Conservation (phyloP, 202 grass and related monocot genomes). For the Carex arenaria region DNA sequence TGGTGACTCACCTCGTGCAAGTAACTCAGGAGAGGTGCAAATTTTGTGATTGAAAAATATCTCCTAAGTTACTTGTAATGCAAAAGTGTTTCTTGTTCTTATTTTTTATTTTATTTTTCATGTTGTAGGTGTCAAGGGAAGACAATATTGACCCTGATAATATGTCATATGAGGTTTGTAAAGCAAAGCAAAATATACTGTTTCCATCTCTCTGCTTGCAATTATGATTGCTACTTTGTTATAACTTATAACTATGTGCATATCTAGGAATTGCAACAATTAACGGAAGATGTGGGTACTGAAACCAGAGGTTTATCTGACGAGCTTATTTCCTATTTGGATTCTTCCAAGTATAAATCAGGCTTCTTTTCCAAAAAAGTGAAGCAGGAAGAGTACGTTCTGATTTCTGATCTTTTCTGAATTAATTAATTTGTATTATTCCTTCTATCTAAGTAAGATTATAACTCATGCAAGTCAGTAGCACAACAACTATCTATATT, state of each 20-base stretch:
- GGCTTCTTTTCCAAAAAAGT: slow-evolving; percentile 67
- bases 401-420: slow-evolving; percentile 16
- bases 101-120: neutral
- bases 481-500: neutral
- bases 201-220: slow-evolving; percentile 2
- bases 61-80: neutral
- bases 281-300: slow-evolving; percentile 61
- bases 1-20: slow-evolving; percentile 27
- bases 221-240: slow-evolving; percentile 8
- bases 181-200: neutral
- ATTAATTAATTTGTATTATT: neutral
- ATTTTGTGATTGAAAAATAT: neutral
- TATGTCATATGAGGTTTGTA: slow-evolving; percentile 84
- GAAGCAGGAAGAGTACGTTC: slow-evolving; percentile 54
- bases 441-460: neutral
- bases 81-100: neutral
- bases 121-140: slow-evolving; percentile 36
- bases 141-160: slow-evolving; percentile 57
- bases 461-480: neutral
- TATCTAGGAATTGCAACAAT: slow-evolving; percentile 59
- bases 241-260: neutral
- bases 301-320: slow-evolving; percentile 78
- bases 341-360: slow-evolving; percentile 40
- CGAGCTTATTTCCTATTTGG: slow-evolving; percentile 55
- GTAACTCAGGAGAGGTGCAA: slow-evolving; percentile 43